These are phyloP conservation scores for Solanum virginianum DNA, from an alignment of 257 asterid species.

Conservation along the genomic window DNA sequence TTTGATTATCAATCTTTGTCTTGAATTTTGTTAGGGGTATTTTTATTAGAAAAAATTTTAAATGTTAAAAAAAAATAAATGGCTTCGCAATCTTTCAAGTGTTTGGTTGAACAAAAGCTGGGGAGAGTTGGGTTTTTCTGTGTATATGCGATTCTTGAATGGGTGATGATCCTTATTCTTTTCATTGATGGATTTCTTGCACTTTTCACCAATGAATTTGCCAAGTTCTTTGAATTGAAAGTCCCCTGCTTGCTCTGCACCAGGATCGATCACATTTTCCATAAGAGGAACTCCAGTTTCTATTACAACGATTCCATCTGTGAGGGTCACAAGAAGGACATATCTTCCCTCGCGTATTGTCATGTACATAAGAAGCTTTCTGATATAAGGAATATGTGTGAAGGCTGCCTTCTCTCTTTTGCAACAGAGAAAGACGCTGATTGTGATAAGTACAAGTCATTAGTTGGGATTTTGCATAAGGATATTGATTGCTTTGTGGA, in stretches of 20 bases:
- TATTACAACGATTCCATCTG: conserved; percentile 75
- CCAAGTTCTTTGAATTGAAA: conserved; percentile 45
- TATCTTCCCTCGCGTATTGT: conserved; percentile 81
- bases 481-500: conserved; percentile 33
- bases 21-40: not conserved
- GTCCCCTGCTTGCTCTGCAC: conserved; percentile 84
- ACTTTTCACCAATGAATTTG: conserved; percentile 51
- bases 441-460: conserved; percentile 33
- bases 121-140: conserved; percentile 51
- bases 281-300: conserved; percentile 31
- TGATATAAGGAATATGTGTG: conserved; percentile 65
- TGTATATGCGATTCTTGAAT: conserved; percentile 54
- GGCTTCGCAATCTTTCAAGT: conserved; percentile 8
- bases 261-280: conserved; percentile 50
- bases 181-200: conserved; percentile 62
- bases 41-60: not conserved
- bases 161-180: conserved; percentile 54
- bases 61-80: not conserved
- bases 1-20: conserved; percentile 2
- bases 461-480: conserved; percentile 57
- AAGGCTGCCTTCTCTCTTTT: conserved; percentile 60
- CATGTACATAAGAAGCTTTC: conserved; percentile 64
- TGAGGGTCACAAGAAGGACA: conserved; percentile 65
- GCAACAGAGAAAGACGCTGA: conserved; percentile 46
- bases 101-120: conserved; percentile 39